Evolutionary conservation across 83 land plant genomes (phyloP).

Genomic region (Thuja plicata): DNA sequence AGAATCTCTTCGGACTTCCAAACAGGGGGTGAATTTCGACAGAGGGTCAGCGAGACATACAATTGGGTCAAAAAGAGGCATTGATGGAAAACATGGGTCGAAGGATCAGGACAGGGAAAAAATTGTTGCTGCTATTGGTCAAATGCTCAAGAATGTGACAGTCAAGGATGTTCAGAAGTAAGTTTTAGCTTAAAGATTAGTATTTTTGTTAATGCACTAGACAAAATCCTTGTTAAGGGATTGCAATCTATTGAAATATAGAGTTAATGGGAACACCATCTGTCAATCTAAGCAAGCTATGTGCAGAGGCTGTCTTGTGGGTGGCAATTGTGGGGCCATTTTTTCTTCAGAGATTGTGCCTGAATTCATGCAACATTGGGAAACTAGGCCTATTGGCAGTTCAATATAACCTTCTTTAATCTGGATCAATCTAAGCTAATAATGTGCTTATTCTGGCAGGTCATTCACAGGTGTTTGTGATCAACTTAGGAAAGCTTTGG

Average conservation of each 20-base stretch:
- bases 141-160: slow-evolving; percentile 42
- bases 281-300: neutral
- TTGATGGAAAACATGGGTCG: slow-evolving; percentile 12
- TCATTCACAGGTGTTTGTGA: slow-evolving; percentile 62
- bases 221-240: neutral
- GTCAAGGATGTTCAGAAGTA: slow-evolving; percentile 64
- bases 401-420: neutral
- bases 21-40: neutral
- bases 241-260: neutral
- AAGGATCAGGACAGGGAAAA: slow-evolving; percentile 1
- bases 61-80: neutral
- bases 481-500: slow-evolving; percentile 44
- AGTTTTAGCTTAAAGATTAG: slow-evolving; percentile 16
- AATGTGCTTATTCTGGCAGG: slow-evolving; percentile 39
- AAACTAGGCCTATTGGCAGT: neutral
- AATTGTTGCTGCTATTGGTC: slow-evolving; percentile 23
- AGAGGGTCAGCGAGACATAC: slow-evolving; percentile 17
- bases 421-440: neutral
- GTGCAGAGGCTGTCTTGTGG: neutral
- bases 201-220: neutral
- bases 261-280: neutral
- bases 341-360: slow-evolving; percentile 13
- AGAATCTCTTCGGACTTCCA: neutral
- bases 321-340: neutral
- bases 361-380: neutral